Base-by-base conservation (phyloP, 1,139 yeast species). In the Keqinozyma sinolaborantium region DNA sequence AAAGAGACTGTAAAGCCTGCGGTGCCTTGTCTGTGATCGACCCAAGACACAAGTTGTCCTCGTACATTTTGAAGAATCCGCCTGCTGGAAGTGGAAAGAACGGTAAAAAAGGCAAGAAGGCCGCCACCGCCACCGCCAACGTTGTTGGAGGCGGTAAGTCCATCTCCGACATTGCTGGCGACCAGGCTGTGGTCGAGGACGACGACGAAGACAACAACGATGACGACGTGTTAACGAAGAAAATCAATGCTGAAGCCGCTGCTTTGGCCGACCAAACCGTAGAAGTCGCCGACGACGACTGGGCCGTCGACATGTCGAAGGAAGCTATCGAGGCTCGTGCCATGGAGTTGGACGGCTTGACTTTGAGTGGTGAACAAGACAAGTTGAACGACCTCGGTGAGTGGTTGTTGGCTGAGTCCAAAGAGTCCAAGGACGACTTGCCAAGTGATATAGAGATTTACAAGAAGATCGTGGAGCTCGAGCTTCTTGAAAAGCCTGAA, bases 291-390 rank as follows among this genome's bases (percentile, higher is more conserved):
- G 96, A 88, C 53, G 97, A 86, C 48, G 95, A 87, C 44, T 92
- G 98, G 98, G 88, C 97, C 14, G 97, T 90, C 32, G 99, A 92
- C 58, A 85, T 92, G 79, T 85, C 96, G 32, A 95, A 85, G 56
- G 98, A 88, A 61, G 98, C 98, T 33, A 87, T 94, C 47, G 83
- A 85, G 53, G 88, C 86, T 26, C 85, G 99, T 64, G 96, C 95
- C 35, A 71, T 79, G 51, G 95, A 84, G 55, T 72, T 90, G 44
- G 95, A 88, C 60, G 82, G 77, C 28, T 50, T 77, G 41, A 54
- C 62, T 25, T 59, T 77, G 54, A 60, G 61, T 28, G 64, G 60
- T 34, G 60, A 59, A 31, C 58, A 69, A 37, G 75, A 70, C 33
- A 70, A 74, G 46, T 71, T 70, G 48, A 85, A 83, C 42, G 80